Conservation (phyloP, 306 rosid species). For the Albizia julibrissin region DNA sequence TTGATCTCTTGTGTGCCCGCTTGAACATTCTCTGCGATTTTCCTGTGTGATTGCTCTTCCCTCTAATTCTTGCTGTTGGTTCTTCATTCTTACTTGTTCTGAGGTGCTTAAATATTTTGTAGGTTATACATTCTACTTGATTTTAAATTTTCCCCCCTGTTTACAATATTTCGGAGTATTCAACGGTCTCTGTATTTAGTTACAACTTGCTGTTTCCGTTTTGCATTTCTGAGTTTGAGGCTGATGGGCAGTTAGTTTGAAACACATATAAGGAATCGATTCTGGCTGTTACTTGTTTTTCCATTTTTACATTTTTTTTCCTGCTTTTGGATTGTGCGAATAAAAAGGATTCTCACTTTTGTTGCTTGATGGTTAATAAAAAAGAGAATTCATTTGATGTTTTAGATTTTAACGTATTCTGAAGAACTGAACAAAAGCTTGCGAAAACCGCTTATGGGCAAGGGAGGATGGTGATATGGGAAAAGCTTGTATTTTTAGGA, state of each 20-base stretch:
- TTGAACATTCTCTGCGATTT: constrained; percentile 3
- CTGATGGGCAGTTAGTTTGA: background rate
- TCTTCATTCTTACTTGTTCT: background rate
- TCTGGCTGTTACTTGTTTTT: background rate
- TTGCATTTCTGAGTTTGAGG: background rate
- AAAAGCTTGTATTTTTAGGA: background rate
- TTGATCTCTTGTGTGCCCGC: background rate
- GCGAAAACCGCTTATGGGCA: background rate
- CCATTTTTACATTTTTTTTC: background rate
- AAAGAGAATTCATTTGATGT: background rate
- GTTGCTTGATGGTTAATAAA: background rate
- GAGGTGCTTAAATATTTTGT: background rate
- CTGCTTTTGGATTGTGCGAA: background rate
- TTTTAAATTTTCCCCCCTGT: background rate
- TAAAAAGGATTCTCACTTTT: background rate
- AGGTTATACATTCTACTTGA: constrained; percentile 3
- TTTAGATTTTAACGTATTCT: background rate
- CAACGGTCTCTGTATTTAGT: background rate
- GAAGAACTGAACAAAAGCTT: background rate
- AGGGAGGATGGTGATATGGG: background rate
- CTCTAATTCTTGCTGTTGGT: constrained; percentile 26
- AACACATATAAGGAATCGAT: background rate
- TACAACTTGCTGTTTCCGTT: background rate
- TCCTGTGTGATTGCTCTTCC: constrained; percentile 7
- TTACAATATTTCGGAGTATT: constrained; percentile 1